phyloP scores from a whole-genome alignment of 192 early-diverging fungal species.

The Coemansia sp. region DNA sequence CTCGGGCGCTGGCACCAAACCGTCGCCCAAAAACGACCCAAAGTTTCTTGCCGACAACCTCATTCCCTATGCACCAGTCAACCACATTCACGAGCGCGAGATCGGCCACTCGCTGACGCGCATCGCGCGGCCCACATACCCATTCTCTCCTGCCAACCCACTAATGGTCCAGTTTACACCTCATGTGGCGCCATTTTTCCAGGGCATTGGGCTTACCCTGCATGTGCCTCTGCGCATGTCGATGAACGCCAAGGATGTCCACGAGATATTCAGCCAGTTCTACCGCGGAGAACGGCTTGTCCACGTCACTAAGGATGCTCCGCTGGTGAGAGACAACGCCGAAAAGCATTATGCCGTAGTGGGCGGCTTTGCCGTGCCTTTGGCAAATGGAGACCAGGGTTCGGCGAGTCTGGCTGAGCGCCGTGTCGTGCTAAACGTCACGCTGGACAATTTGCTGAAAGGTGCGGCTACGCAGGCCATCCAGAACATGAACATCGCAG shows the following conservation, averaged over 20 bases:
- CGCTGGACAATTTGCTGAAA: constrained; percentile 96
- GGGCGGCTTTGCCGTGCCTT: constrained; percentile 85
- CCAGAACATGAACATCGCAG: constrained; percentile 93
- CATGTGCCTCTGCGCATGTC: constrained; percentile 77
- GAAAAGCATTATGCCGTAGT: constrained; percentile 84
- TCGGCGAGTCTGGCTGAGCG: constrained; percentile 51
- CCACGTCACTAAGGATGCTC: constrained; percentile 68
- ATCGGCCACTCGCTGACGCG: constrained; percentile 66
- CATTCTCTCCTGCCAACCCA: constrained; percentile 19
- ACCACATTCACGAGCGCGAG: constrained; percentile 97
- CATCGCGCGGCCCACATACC: not conserved
- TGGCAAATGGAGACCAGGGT: not conserved
- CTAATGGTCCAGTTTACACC: constrained; percentile 74
- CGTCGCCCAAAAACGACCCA: constrained; percentile 93
- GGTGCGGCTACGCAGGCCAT: constrained; percentile 98
- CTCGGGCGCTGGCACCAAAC: constrained; percentile 97
- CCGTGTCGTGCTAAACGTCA: constrained; percentile 84
- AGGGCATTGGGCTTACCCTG: constrained; percentile 88
- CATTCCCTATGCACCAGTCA: constrained; percentile 85
- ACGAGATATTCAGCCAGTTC: constrained; percentile 62
- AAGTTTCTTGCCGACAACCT: constrained; percentile 83
- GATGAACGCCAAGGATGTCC: constrained; percentile 68
- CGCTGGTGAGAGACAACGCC: constrained; percentile 85
- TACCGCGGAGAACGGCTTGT: constrained; percentile 82
- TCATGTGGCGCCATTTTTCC: constrained; percentile 89